Conservation (phyloP, 176 grass and related monocot genomes). For the Ensete glaucum region DNA sequence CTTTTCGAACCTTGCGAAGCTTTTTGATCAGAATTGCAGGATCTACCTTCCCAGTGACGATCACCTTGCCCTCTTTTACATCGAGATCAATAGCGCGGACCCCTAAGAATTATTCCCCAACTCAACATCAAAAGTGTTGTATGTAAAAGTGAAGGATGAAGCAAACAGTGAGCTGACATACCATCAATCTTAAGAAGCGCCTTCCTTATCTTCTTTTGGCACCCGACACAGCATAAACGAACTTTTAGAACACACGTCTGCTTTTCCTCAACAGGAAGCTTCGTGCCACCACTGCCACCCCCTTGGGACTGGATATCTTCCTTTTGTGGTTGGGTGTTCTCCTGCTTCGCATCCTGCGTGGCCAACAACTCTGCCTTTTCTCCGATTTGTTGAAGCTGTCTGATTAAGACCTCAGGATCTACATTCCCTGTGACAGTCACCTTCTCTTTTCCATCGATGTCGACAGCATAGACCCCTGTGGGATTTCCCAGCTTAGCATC, state of each 20-base stretch:
- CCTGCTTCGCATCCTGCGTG: constrained; percentile 27
- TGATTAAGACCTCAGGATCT: constrained; percentile 67
- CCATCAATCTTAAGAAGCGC: no score
- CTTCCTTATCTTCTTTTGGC: constrained; percentile 3
- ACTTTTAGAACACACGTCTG: no score
- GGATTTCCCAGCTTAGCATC: no score
- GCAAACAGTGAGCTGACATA: no score
- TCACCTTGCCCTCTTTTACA: constrained; percentile 30
- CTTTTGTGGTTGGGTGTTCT: constrained; percentile 10
- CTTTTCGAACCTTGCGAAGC: no score
- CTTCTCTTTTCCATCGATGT: constrained; percentile 51
- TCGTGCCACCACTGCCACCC: background rate
- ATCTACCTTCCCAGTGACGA: constrained; percentile 45
- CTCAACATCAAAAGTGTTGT: no score
- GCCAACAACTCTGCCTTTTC: constrained; percentile 62
- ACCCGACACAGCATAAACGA: background rate
- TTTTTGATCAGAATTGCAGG: no score
- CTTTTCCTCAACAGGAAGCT: background rate
- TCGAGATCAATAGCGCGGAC: no score
- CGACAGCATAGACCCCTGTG: constrained; percentile 55
- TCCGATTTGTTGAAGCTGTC: constrained; percentile 65
- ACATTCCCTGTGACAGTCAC: constrained; percentile 49
- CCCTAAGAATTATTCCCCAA: no score
- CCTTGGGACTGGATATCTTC: background rate
- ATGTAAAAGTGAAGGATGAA: no score